Conservation (phyloP, 768 basidiomycete genomes). For the Hygrophorus pudorinus region DNA sequence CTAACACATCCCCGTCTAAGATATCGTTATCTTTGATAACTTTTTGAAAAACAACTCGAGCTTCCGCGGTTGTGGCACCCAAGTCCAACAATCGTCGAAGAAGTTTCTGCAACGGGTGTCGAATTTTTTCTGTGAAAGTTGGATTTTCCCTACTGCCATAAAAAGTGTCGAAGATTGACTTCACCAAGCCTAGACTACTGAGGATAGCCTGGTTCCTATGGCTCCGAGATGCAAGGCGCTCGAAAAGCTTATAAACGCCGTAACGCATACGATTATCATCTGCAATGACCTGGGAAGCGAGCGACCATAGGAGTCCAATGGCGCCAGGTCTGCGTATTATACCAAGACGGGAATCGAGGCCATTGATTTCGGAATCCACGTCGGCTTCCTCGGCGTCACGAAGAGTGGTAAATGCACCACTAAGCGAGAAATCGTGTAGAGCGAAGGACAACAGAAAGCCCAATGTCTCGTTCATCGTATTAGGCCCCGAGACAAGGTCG, state of each 20-base stretch:
- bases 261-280: slow-evolving; percentile 37
- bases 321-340: slow-evolving; percentile 51
- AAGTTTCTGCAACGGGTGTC: slow-evolving; percentile 49
- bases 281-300: slow-evolving; percentile 25
- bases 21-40: slow-evolving; percentile 38
- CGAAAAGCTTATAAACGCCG: slow-evolving; percentile 49
- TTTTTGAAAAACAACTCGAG: slow-evolving; percentile 52
- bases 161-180: slow-evolving; percentile 38
- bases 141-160: slow-evolving; percentile 7
- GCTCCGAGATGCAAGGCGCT: slow-evolving; percentile 45
- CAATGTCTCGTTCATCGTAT: slow-evolving; percentile 43
- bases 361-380: slow-evolving; percentile 29
- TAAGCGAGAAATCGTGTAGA: slow-evolving; percentile 51
- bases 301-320: slow-evolving; percentile 48
- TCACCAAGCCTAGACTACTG: slow-evolving; percentile 46
- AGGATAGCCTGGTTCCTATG: slow-evolving; percentile 68
- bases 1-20: slow-evolving; percentile 56
- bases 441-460: slow-evolving; percentile 64
- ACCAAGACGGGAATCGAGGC: slow-evolving; percentile 35
- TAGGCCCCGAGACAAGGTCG: slow-evolving; percentile 36
- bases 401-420: slow-evolving; percentile 44
- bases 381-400: slow-evolving; percentile 21
- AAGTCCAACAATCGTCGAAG: slow-evolving; percentile 64
- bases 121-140: slow-evolving; percentile 34
- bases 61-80: slow-evolving; percentile 57